Evolutionary conservation across 768 basidiomycete genomes (phyloP).

Genomic region (Mycena kentingensis): DNA sequence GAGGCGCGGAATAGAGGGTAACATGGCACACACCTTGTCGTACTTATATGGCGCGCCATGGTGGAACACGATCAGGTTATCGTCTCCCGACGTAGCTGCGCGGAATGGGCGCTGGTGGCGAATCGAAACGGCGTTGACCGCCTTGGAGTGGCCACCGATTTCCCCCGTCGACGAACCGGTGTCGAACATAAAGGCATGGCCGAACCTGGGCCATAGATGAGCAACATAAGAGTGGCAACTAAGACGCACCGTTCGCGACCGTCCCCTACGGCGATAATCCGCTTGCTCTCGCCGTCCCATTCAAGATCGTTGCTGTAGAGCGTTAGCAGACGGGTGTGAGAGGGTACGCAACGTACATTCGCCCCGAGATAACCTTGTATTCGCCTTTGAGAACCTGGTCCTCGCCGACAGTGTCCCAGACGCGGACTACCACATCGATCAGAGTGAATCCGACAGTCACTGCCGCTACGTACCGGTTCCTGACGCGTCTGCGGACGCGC

Average conservation of each 20-base stretch:
- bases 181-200: conserved; percentile 82
- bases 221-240: background rate
- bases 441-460: background rate
- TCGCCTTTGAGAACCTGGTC: conserved; percentile 84
- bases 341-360: conserved; percentile 52
- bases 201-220: conserved; percentile 55
- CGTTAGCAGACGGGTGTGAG: background rate
- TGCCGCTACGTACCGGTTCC: conserved; percentile 74
- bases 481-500: conserved; percentile 82
- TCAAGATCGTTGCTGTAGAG: conserved; percentile 80
- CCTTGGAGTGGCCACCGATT: conserved; percentile 87
- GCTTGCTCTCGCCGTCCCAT: conserved; percentile 96
- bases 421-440: conserved; percentile 52
- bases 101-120: conserved; percentile 88
- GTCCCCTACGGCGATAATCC: conserved; percentile 94
- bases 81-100: conserved; percentile 87
- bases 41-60: conserved; percentile 90
- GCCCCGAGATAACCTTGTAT: conserved; percentile 72
- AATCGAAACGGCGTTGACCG: conserved; percentile 86
- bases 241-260: conserved; percentile 77
- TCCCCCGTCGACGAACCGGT: conserved; percentile 85
- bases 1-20: no score
- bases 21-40: conserved; percentile 56
- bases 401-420: conserved; percentile 92
- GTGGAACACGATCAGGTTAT: conserved; percentile 79